A percentile compares a stretch with the other conserved stretches of the same genome.
phyloP scores from a whole-genome alignment of 306 rosid species.

The Senna siamea region DNA sequence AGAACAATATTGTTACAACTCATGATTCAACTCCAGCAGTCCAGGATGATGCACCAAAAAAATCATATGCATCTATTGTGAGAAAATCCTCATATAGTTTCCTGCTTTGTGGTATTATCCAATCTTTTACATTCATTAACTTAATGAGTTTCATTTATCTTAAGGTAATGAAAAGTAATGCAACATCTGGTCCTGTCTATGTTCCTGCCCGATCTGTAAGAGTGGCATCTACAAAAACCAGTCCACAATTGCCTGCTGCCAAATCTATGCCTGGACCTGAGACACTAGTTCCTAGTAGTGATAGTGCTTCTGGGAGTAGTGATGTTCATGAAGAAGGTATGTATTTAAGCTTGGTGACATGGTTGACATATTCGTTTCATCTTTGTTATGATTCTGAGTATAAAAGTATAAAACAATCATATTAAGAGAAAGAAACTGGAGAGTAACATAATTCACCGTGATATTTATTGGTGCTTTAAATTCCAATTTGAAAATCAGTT shows the following conservation, averaged over 20 bases:
- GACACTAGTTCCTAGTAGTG: slow-evolving; percentile 59
- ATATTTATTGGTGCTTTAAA: slow-evolving; percentile 29
- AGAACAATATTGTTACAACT: slow-evolving; percentile 47
- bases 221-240: slow-evolving; percentile 56
- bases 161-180: slow-evolving; percentile 68
- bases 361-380: slow-evolving; percentile 24
- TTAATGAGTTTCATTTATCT: slow-evolving; percentile 45
- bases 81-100: slow-evolving; percentile 46
- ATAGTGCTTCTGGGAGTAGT: slow-evolving; percentile 65
- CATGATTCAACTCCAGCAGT: slow-evolving; percentile 58
- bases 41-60: slow-evolving; percentile 75
- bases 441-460: slow-evolving; percentile 1
- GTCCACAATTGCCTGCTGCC: slow-evolving; percentile 51
- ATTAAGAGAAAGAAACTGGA: neutral
- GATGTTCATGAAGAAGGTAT: slow-evolving; percentile 84
- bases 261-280: slow-evolving; percentile 62
- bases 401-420: slow-evolving; percentile 23
- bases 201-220: slow-evolving; percentile 57
- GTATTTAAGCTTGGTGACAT: slow-evolving; percentile 33
- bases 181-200: slow-evolving; percentile 54
- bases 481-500: slow-evolving; percentile 39
- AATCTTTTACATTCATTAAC: slow-evolving; percentile 30
- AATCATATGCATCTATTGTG: slow-evolving; percentile 92
- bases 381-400: slow-evolving; percentile 26
- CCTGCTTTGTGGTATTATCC: slow-evolving; percentile 21